A percentile compares a stretch with the other conserved stretches of the same genome.
These are phyloP conservation scores for Manihot esculenta DNA, from an alignment of 441 rosid species.

Conservation along the genomic window DNA sequence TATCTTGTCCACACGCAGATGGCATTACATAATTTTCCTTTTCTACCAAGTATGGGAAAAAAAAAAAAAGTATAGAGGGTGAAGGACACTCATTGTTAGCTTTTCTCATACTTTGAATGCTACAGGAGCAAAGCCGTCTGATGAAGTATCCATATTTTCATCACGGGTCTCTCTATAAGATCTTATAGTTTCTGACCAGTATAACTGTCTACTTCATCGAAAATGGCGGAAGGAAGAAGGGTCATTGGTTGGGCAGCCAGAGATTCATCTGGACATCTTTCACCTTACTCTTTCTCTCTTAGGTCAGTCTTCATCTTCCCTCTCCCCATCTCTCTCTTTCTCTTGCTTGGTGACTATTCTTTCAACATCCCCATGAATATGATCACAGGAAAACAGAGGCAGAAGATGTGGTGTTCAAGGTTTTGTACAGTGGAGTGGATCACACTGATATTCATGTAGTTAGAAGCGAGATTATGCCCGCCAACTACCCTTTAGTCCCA, in stretches of 20 bases:
- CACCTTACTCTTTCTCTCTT: constrained; percentile 40
- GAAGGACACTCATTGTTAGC: too few species aligned
- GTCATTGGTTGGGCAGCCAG: constrained; percentile 47
- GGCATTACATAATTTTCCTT: too few species aligned
- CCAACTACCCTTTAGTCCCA: constrained; percentile 45
- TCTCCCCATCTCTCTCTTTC: not conserved
- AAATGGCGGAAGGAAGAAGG: constrained; percentile 31
- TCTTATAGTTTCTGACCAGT: not conserved
- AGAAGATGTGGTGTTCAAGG: constrained; percentile 44
- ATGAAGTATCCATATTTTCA: not conserved
- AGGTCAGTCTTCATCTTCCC: constrained; percentile 20
- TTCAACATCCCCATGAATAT: not conserved
- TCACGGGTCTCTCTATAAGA: not conserved
- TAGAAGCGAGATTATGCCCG: constrained; percentile 27
- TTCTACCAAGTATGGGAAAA: too few species aligned
- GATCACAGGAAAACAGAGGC: constrained; percentile 38
- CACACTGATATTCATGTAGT: constrained; percentile 49
- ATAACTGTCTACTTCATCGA: not conserved
- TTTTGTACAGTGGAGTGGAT: constrained; percentile 46
- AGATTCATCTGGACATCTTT: constrained; percentile 39
- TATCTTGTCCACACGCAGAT: too few species aligned
- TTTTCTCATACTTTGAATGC: not conserved
- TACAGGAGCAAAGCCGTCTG: not conserved
- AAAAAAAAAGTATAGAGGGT: too few species aligned
- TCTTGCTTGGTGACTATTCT: not conserved